phyloP scores from a whole-genome alignment of 129 eudicot species.

The Flaveria brownii region DNA sequence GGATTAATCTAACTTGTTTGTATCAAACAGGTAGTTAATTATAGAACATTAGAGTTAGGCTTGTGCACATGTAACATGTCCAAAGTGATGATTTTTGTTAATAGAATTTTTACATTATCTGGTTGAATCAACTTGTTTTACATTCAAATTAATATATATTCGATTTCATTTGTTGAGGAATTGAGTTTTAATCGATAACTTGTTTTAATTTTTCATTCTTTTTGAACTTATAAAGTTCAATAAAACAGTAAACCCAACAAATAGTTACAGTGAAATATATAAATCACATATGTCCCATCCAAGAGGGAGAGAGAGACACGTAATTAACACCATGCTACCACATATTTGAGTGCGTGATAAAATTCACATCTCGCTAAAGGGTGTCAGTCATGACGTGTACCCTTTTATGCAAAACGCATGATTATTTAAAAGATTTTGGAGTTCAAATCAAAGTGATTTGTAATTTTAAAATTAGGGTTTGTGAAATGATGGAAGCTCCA shows the following conservation, averaged over 20 bases:
- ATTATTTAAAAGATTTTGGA: background rate
- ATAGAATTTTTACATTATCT: slow-evolving; percentile 10
- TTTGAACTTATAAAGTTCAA: no score
- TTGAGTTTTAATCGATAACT: background rate
- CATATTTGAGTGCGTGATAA: slow-evolving; percentile 17
- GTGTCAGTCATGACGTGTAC: background rate
- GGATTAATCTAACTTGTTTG: slow-evolving; percentile 26
- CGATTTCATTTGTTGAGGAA: no score
- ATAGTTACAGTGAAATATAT: background rate
- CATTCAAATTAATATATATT: background rate
- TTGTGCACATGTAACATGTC: slow-evolving; percentile 37
- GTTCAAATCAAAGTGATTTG: slow-evolving; percentile 28
- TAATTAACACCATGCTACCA: slow-evolving; percentile 5
- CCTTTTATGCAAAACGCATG: slow-evolving; percentile 3
- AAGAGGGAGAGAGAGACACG: background rate
- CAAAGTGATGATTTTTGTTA: background rate
- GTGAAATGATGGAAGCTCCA: slow-evolving; percentile 35
- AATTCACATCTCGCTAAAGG: background rate
- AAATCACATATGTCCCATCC: background rate
- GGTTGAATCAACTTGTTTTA: background rate
- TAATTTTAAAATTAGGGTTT: slow-evolving; percentile 19
- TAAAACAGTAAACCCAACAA: background rate
- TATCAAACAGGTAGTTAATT: slow-evolving; percentile 31
- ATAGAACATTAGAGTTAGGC: slow-evolving; percentile 38
- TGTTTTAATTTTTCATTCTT: background rate